Conservation (phyloP, 2,329 filamentous ascomycete genomes). For the Ophiostoma triangulosporum region DNA sequence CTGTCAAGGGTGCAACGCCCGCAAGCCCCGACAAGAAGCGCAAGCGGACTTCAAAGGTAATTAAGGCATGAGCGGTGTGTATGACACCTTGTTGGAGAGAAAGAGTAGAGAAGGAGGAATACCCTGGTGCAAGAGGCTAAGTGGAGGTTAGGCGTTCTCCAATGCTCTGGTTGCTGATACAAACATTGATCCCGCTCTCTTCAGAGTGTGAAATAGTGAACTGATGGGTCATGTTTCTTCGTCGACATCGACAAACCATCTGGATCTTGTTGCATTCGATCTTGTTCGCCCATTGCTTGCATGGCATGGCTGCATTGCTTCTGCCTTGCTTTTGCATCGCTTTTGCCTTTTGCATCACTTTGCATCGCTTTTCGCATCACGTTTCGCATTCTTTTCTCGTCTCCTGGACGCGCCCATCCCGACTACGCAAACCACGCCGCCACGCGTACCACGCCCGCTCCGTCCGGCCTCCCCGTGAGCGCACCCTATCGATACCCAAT, state of each 20-base stretch:
- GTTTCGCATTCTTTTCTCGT: background rate
- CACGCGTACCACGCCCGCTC: background rate
- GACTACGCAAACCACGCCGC: background rate
- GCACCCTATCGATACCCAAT: background rate
- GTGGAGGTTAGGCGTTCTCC: conserved; percentile 21
- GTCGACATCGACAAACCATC: conserved; percentile 3
- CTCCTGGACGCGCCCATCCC: background rate
- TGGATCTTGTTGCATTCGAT: too few relatives aligned
- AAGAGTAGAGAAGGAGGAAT: conserved; percentile 33
- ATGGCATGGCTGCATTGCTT: too few relatives aligned
- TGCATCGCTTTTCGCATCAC: background rate
- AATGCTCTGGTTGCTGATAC: conserved; percentile 17
- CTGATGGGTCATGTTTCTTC: conserved; percentile 16
- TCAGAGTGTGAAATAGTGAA: conserved; percentile 16
- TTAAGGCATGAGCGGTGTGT: conserved; percentile 30
- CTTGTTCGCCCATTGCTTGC: too few relatives aligned
- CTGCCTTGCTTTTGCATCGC: too few relatives aligned
- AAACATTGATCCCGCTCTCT: conserved; percentile 20
- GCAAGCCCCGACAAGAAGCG: conserved; percentile 51
- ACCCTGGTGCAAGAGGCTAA: conserved; percentile 35
- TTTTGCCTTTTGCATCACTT: background rate
- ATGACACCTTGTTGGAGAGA: background rate
- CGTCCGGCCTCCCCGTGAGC: background rate
- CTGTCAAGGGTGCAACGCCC: conserved; percentile 27
- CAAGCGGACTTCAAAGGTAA: conserved; percentile 43